phyloP scores from a whole-genome alignment of 2,329 filamentous ascomycete genomes.

The Aspergillus vadensis region DNA sequence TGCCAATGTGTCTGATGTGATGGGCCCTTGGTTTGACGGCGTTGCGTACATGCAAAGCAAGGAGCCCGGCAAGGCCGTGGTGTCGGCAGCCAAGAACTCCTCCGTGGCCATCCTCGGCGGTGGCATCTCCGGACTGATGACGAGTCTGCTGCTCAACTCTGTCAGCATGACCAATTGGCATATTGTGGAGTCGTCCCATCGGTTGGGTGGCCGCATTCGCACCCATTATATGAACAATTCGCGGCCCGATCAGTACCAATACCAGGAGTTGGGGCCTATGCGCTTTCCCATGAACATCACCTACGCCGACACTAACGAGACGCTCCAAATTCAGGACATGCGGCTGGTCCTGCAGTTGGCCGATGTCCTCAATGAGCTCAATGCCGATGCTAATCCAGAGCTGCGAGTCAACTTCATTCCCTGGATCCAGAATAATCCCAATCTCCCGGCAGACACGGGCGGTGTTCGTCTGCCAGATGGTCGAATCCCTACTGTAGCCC shows the following conservation, averaged over 20 bases:
- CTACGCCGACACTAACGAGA: constrained; percentile 46
- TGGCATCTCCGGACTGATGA: constrained; percentile 42
- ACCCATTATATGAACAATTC: constrained; percentile 48
- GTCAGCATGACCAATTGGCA: constrained; percentile 51
- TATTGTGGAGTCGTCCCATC: constrained; percentile 46
- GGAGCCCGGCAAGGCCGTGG: constrained; percentile 27
- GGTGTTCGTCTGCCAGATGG: constrained; percentile 55
- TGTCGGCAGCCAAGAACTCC: constrained; percentile 34
- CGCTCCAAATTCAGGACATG: constrained; percentile 47
- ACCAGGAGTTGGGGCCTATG: constrained; percentile 51
- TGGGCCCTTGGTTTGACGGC: constrained; percentile 46
- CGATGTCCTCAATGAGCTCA: constrained; percentile 45
- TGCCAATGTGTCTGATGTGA: constrained; percentile 38
- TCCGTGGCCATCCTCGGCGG: constrained; percentile 43
- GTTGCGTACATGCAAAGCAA: constrained; percentile 40
- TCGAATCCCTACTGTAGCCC: constrained; percentile 54
- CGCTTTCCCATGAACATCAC: constrained; percentile 46
- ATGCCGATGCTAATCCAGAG: constrained; percentile 34
- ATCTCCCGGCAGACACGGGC: constrained; percentile 55
- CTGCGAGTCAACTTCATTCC: constrained; percentile 47
- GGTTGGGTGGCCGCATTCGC: constrained; percentile 48
- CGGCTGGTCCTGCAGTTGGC: constrained; percentile 48
- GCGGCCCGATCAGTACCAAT: constrained; percentile 38
- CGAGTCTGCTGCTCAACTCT: constrained; percentile 46
- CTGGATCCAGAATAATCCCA: constrained; percentile 48